These are phyloP conservation scores for Aspergillus ellipticus DNA, from an alignment of 495 filamentous ascomycete genomes.

Conservation along the genomic window DNA sequence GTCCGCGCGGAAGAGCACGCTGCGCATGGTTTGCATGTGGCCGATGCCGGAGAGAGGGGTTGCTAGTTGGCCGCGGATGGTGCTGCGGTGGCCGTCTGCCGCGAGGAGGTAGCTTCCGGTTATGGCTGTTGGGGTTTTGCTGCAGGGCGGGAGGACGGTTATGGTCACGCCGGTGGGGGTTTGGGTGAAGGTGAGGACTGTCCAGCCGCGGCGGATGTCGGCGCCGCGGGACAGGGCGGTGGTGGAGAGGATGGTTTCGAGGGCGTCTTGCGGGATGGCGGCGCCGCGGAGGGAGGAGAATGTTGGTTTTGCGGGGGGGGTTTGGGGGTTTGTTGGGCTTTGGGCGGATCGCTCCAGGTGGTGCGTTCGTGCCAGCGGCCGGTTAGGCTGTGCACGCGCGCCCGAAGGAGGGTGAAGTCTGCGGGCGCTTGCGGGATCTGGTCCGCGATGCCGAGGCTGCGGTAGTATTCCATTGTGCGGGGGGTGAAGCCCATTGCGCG, in stretches of 20 bases:
- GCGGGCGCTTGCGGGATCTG: conserved; percentile 19
- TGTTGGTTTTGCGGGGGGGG: conserved; percentile 19
- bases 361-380: conserved; percentile 25
- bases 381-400: conserved; percentile 26
- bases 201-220: conserved; percentile 24
- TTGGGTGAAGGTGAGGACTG: too few species aligned
- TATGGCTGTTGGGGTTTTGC: conserved; percentile 10
- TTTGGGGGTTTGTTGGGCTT: conserved; percentile 5
- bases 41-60: conserved; percentile 30
- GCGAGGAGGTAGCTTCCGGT: conserved; percentile 29
- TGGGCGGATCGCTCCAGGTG: conserved; percentile 26
- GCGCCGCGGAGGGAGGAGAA: conserved; percentile 15
- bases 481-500: conserved; percentile 31
- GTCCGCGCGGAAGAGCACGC: conserved; percentile 34
- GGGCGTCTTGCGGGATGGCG: conserved; percentile 27
- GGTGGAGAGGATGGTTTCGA: conserved; percentile 25
- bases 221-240: conserved; percentile 25
- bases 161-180: too few species aligned
- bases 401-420: conserved; percentile 23
- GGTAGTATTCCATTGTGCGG: conserved; percentile 35
- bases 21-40: conserved; percentile 32
- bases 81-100: conserved; percentile 33
- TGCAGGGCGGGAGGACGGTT: too few species aligned
- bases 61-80: conserved; percentile 24
- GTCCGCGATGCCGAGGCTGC: conserved; percentile 24